phyloP scores from a whole-genome alignment of 768 basidiomycete species.

The Lanmaoa pseudosensibilis region DNA sequence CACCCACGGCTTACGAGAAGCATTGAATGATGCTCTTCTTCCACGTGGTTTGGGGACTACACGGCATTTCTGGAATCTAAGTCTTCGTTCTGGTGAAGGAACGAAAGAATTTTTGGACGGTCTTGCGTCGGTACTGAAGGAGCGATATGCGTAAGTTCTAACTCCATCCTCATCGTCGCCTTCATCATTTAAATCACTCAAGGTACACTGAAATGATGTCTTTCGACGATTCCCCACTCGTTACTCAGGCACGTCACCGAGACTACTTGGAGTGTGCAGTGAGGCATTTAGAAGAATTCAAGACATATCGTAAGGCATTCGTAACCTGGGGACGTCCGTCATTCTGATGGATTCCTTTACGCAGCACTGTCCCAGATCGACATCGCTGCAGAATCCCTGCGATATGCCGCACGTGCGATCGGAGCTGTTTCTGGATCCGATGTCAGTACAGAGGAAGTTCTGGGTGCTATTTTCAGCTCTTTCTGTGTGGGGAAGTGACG shows the following conservation, averaged over 20 bases:
- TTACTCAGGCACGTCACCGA: constrained; percentile 80
- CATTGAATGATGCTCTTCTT: constrained; percentile 20
- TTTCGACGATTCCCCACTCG: constrained; percentile 46
- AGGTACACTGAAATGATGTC: constrained; percentile 26
- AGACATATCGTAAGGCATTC: constrained; percentile 28
- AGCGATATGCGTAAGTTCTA: constrained; percentile 25
- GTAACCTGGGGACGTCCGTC: not conserved
- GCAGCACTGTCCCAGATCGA: constrained; percentile 71
- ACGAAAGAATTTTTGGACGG: constrained; percentile 58
- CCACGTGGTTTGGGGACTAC: not conserved
- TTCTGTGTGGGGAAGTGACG: constrained; percentile 86
- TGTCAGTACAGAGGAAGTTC: constrained; percentile 79
- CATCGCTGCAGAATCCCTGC: constrained; percentile 81
- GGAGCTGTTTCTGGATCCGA: constrained; percentile 73
- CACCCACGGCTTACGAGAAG: constrained; percentile 10
- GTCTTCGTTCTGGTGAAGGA: constrained; percentile 60
- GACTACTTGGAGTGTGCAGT: constrained; percentile 69
- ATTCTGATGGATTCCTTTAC: constrained; percentile 3
- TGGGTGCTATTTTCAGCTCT: constrained; percentile 79
- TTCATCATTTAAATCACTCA: not conserved
- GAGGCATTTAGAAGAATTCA: constrained; percentile 34
- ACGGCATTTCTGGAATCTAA: constrained; percentile 54
- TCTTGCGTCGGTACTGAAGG: constrained; percentile 48
- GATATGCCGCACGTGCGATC: constrained; percentile 82
- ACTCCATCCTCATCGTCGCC: not conserved